Conservation (phyloP, 768 basidiomycete genomes). For the Royoungia palumana region DNA sequence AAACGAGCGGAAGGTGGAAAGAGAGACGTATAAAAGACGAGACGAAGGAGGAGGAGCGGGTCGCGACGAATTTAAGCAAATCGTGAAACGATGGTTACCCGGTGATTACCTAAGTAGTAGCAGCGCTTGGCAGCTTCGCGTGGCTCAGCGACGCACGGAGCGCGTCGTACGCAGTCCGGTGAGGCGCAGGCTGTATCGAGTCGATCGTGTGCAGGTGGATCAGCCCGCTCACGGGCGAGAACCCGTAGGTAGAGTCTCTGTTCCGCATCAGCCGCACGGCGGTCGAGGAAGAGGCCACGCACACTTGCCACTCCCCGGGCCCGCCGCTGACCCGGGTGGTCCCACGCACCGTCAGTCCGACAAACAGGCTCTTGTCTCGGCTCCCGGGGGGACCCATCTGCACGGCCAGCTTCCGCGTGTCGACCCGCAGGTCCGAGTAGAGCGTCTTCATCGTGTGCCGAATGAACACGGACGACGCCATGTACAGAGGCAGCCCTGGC, state of each 20-base stretch:
- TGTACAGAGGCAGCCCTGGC: constrained; percentile 67
- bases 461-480: constrained; percentile 64
- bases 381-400: constrained; percentile 10
- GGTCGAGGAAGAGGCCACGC: constrained; percentile 21
- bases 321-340: constrained; percentile 61
- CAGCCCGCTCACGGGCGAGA: constrained; percentile 63
- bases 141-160: constrained; percentile 37
- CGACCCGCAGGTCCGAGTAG: constrained; percentile 62
- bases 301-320: constrained; percentile 72
- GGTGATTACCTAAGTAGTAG: constrained; percentile 8
- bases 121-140: constrained; percentile 8
- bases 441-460: constrained; percentile 74
- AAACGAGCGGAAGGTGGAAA: constrained; percentile 19
- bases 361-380: constrained; percentile 56
- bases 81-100: constrained; percentile 5
- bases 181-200: constrained; percentile 77
- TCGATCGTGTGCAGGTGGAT: constrained; percentile 65
- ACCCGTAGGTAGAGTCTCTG: constrained; percentile 71
- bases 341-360: constrained; percentile 57
- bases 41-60: background rate
- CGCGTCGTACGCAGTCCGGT: constrained; percentile 65
- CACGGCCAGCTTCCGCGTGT: constrained; percentile 46
- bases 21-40: constrained; percentile 10
- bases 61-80: background rate
- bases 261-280: background rate